phyloP scores from a whole-genome alignment of 352 stramenopile genomes.

The Globisporangium irregulare region DNA sequence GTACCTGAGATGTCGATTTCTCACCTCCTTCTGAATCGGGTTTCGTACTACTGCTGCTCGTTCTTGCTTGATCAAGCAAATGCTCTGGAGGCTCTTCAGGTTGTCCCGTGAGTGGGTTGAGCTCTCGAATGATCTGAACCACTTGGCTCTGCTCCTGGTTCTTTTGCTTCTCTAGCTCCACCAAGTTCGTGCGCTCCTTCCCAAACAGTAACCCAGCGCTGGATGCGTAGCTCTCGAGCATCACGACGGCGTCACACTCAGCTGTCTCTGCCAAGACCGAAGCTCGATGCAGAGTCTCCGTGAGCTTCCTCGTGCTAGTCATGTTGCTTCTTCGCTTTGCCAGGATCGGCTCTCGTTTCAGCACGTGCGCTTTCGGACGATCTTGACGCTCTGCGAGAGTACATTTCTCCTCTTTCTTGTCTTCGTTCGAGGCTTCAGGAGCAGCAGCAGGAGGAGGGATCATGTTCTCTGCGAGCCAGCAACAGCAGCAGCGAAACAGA shows the following conservation, averaged over 20 bases:
- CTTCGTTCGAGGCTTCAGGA: neutral
- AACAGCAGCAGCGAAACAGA: constrained; percentile 56
- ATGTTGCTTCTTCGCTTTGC: constrained; percentile 42
- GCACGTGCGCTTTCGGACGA: neutral
- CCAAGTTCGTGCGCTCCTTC: constrained; percentile 27
- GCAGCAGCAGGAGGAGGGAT: constrained; percentile 8
- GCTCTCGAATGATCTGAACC: constrained; percentile 19
- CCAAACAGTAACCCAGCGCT: constrained; percentile 57
- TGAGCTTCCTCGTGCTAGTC: constrained; percentile 28
- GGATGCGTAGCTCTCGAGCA: constrained; percentile 45
- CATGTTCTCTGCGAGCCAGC: constrained; percentile 63
- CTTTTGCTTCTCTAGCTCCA: constrained; percentile 16
- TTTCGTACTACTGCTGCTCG: neutral
- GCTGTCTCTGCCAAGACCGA: constrained; percentile 22
- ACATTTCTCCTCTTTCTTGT: neutral
- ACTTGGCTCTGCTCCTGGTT: constrained; percentile 11
- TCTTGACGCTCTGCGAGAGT: neutral
- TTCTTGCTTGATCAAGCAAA: constrained; percentile 23
- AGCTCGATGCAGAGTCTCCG: constrained; percentile 50
- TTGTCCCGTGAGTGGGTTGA: constrained; percentile 40
- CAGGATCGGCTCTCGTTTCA: neutral
- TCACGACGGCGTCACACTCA: constrained; percentile 31
- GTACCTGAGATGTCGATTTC: neutral
- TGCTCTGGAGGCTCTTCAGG: constrained; percentile 38
- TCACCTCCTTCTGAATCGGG: neutral